A percentile compares a stretch with the other conserved stretches of the same genome.
These are phyloP conservation scores for Fusarium algeriense DNA, from an alignment of 2,329 filamentous ascomycete species.

Conservation along the genomic window DNA sequence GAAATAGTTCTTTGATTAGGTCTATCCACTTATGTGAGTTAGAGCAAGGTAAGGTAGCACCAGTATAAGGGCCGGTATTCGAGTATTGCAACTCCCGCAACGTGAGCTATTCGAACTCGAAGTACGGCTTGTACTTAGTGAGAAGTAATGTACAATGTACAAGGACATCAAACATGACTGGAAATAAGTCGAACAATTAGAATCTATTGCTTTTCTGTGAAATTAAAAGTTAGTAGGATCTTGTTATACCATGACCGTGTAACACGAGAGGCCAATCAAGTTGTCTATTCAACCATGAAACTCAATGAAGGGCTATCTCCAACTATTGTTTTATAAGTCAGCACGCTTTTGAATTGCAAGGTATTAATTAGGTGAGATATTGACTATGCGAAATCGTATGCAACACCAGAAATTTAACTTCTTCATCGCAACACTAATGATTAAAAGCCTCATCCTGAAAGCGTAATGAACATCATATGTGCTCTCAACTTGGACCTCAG, in stretches of 20 bases:
- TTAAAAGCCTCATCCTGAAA: conserved; percentile 11
- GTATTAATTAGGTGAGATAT: neutral
- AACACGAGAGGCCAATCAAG: neutral
- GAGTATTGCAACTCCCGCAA: too few species aligned
- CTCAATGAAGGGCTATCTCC: neutral
- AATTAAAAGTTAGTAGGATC: neutral
- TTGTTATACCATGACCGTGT: neutral
- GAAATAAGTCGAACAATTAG: too few species aligned
- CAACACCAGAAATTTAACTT: neutral
- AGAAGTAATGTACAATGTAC: too few species aligned
- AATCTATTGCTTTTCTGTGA: neutral
- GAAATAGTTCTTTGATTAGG: neutral
- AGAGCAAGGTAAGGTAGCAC: too few species aligned
- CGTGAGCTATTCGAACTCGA: too few species aligned
- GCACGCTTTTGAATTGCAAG: neutral
- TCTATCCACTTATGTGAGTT: too few species aligned
- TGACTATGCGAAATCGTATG: neutral
- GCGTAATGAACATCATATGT: neutral
- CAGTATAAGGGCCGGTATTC: too few species aligned
- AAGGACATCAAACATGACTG: neutral
- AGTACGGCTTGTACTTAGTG: too few species aligned
- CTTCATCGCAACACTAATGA: neutral
- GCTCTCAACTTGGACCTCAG: conserved; percentile 10
- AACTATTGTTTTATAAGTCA: neutral
- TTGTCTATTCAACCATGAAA: neutral